phyloP scores from a whole-genome alignment of 2,329 filamentous ascomycete genomes.

The Fusarium subtropicale region DNA sequence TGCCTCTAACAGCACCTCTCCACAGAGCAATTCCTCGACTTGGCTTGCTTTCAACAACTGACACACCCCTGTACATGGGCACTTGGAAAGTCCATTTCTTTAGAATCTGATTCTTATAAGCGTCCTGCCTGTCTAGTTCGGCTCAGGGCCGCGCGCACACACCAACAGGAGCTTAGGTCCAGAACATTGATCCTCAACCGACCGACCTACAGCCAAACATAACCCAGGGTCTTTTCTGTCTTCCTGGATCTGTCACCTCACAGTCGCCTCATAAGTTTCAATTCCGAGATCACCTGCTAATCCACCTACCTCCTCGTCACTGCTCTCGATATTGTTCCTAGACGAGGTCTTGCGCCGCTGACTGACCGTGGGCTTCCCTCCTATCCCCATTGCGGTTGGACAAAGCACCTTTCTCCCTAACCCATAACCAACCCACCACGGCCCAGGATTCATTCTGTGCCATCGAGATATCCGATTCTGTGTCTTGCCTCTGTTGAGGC shows the following conservation, averaged over 20 bases:
- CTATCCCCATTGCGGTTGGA: slow-evolving; percentile 36
- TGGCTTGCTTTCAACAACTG: slow-evolving; percentile 12
- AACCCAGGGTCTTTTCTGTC: slow-evolving; percentile 22
- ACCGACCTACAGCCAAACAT: slow-evolving; percentile 39
- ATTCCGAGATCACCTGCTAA: slow-evolving; percentile 42
- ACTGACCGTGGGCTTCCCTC: slow-evolving; percentile 29
- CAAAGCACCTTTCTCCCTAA: slow-evolving; percentile 23
- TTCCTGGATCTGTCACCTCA: slow-evolving; percentile 41
- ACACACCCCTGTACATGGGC: slow-evolving; percentile 25
- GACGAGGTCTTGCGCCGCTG: slow-evolving; percentile 36
- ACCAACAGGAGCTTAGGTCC: slow-evolving; percentile 37
- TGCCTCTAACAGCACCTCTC: slow-evolving; percentile 30
- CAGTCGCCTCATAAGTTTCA: slow-evolving; percentile 43
- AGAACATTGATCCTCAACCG: slow-evolving; percentile 42
- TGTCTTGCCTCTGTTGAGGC: slow-evolving; percentile 32
- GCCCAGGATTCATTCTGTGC: slow-evolving; percentile 28
- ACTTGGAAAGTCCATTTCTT: slow-evolving; percentile 13
- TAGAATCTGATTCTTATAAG: slow-evolving; percentile 29
- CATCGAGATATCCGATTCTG: slow-evolving; percentile 47
- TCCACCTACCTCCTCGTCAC: slow-evolving; percentile 22
- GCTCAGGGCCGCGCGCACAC: slow-evolving; percentile 31
- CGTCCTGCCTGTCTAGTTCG: slow-evolving; percentile 30
- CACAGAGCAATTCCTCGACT: slow-evolving; percentile 19
- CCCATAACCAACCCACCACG: slow-evolving; percentile 26
- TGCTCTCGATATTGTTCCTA: slow-evolving; percentile 32